phyloP scores from a whole-genome alignment of 2,329 filamentous ascomycete genomes.

The Penicillium sp. region DNA sequence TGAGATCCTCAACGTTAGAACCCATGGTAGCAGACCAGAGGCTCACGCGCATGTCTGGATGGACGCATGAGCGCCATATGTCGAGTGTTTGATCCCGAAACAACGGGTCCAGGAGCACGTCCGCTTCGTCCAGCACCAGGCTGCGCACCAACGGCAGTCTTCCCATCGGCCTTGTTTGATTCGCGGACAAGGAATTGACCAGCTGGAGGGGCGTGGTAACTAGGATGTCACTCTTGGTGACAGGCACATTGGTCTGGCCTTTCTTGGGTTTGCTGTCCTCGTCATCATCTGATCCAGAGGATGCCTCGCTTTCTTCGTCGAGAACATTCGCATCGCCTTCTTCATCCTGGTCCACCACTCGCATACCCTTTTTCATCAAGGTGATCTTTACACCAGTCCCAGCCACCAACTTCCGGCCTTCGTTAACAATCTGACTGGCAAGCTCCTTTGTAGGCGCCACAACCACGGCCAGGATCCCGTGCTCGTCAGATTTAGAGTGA shows the following conservation, averaged over 20 bases:
- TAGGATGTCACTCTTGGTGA: constrained; percentile 73
- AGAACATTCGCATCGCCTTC: constrained; percentile 39
- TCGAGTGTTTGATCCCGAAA: constrained; percentile 85
- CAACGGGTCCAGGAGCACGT: constrained; percentile 85
- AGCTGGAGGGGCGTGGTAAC: constrained; percentile 78
- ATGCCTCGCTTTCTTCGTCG: constrained; percentile 40
- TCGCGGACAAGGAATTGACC: constrained; percentile 66
- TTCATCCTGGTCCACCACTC: constrained; percentile 53
- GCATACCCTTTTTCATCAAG: constrained; percentile 83
- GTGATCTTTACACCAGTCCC: constrained; percentile 78
- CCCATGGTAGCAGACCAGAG: constrained; percentile 98
- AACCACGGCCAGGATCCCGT: constrained; percentile 67
- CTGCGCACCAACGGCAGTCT: constrained; percentile 67
- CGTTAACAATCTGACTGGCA: constrained; percentile 75
- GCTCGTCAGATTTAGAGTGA: constrained; percentile 50
- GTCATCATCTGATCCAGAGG: constrained; percentile 40
- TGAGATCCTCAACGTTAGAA: constrained; percentile 81
- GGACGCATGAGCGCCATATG: constrained; percentile 77
- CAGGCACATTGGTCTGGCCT: constrained; percentile 40
- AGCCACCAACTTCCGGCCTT: constrained; percentile 75
- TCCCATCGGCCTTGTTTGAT: constrained; percentile 43
- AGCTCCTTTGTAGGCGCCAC: constrained; percentile 79
- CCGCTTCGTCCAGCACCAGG: constrained; percentile 87
- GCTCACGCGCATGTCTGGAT: constrained; percentile 67
- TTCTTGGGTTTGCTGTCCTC: constrained; percentile 27